phyloP scores from a whole-genome alignment of 1,139 yeast species.

The Eremothecium coryli region DNA sequence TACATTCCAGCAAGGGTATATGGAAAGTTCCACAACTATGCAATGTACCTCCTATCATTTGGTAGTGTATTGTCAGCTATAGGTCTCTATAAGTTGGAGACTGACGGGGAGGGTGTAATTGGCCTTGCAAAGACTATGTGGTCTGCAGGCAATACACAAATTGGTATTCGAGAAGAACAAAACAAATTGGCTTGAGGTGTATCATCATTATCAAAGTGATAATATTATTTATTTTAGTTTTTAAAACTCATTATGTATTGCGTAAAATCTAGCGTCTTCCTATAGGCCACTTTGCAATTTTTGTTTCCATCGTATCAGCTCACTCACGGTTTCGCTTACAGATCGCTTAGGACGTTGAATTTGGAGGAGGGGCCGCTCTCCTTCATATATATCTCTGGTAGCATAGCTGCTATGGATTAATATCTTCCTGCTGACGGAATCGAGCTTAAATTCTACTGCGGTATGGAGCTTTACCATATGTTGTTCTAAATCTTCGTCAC shows the following conservation, averaged over 20 bases:
- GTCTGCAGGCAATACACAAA: neutral
- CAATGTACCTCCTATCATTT: conserved; percentile 50
- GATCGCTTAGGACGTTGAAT: conserved; percentile 2
- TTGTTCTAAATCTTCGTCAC: conserved; percentile 14
- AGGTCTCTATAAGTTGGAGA: conserved; percentile 61
- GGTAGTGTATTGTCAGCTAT: conserved; percentile 57
- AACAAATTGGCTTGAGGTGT: neutral
- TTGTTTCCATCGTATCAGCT: conserved; percentile 8
- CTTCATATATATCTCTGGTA: conserved; percentile 24
- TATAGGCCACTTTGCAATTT: conserved; percentile 4
- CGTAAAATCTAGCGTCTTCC: no score
- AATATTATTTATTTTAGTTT: neutral
- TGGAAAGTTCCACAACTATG: conserved; percentile 55
- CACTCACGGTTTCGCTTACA: conserved; percentile 3
- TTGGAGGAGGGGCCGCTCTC: conserved; percentile 16
- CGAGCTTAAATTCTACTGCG: conserved; percentile 18
- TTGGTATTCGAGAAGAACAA: neutral
- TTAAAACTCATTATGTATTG: neutral
- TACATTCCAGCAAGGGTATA: conserved; percentile 68
- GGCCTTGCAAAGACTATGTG: conserved; percentile 21
- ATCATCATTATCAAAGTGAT: no score
- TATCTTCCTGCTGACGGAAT: conserved; percentile 16
- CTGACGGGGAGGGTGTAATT: conserved; percentile 55
- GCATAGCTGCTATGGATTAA: conserved; percentile 13
- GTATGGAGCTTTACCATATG: conserved; percentile 16